A percentile compares a stretch with the other conserved stretches of the same genome.
phyloP scores from a whole-genome alignment of 768 basidiomycete species.

The Lenzites betulinus region DNA sequence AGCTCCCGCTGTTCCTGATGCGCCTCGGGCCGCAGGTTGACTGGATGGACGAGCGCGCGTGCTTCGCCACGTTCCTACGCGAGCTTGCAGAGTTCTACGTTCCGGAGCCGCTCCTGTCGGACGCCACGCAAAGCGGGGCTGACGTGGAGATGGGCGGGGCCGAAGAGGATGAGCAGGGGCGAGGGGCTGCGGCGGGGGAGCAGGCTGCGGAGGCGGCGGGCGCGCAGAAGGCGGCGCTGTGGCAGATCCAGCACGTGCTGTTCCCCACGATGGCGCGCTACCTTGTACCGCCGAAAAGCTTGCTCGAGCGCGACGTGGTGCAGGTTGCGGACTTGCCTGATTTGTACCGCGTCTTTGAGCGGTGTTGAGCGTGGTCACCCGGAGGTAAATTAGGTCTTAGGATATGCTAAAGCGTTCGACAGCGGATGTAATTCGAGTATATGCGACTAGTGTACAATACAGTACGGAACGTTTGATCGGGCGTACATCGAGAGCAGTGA shows the following conservation, averaged over 20 bases:
- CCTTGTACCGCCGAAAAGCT: slow-evolving; percentile 63
- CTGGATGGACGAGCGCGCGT: slow-evolving; percentile 83
- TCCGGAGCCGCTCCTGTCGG: slow-evolving; percentile 52
- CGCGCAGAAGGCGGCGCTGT: slow-evolving; percentile 55
- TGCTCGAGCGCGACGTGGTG: slow-evolving; percentile 73
- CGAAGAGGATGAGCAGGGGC: neutral
- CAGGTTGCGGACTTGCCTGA: slow-evolving; percentile 91
- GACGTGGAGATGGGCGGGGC: neutral
- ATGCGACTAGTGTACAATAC: neutral
- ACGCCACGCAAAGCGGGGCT: neutral
- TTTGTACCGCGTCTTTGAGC: slow-evolving; percentile 92
- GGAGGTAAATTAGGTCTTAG: neutral
- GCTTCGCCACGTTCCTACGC: slow-evolving; percentile 82
- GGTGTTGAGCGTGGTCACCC: slow-evolving; percentile 53
- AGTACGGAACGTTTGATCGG: neutral
- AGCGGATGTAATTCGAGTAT: neutral
- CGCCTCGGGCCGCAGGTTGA: slow-evolving; percentile 94
- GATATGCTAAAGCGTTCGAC: no score
- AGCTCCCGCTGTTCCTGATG: slow-evolving; percentile 88
- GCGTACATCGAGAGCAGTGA: neutral
- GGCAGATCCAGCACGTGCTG: slow-evolving; percentile 90
- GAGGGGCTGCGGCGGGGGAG: neutral
- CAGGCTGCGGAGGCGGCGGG: slow-evolving; percentile 39
- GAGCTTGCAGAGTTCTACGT: slow-evolving; percentile 93
- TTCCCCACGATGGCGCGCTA: slow-evolving; percentile 87